Base-by-base conservation (phyloP, 2,329 filamentous ascomycete genomes). In the Ambrosiella cleistominuta region DNA sequence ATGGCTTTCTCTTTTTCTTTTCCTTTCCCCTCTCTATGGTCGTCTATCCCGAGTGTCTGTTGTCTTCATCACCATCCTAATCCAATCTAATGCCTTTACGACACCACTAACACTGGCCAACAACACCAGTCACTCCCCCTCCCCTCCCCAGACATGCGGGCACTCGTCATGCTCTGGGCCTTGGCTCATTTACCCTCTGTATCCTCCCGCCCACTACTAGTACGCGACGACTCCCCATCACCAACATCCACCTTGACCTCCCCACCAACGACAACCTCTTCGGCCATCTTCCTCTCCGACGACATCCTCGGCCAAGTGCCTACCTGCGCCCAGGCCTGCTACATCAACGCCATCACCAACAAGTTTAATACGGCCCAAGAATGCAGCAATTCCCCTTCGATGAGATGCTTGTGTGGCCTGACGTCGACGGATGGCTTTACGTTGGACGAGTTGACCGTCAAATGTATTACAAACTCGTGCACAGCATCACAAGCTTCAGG, bases 401-500 rank as follows among this genome's bases (percentile, higher is more conserved):
- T 61, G 47, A 7, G 53, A 9, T 61, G 56, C 13, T 7, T 58
- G 38, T 61, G 59, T 44, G 49, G 49, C 7, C 27, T 61, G 17
- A 57, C 27, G 42, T 57, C 56, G 35, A 56, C 42, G 6, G 17
- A 53, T 11, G 59, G 27, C 2, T 15, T 53, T 17, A 56, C 53
- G 4, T 37, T 57, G 1, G 39, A 45, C 35, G 59, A 54, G 38
- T 49, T 53, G 35, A 45, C 53, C 35, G 52, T 51, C n/a, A 56
- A 50, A 7, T 61, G 59, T 42, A 56, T 61, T n/a, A 45, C 27
- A 3, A 53, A 51, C n/a, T 38, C 49, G 9, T 61, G 59, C 13
- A 49, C 39, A 7, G 42, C 36, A 27, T 40, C 45, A 7, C 27
- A 57, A 39, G 47, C 15, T 27, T 57, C 58, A n/a, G 35, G 58